Evolutionary conservation across 2,329 filamentous ascomycete species (phyloP).

Genomic region (Penicillium palitans): DNA sequence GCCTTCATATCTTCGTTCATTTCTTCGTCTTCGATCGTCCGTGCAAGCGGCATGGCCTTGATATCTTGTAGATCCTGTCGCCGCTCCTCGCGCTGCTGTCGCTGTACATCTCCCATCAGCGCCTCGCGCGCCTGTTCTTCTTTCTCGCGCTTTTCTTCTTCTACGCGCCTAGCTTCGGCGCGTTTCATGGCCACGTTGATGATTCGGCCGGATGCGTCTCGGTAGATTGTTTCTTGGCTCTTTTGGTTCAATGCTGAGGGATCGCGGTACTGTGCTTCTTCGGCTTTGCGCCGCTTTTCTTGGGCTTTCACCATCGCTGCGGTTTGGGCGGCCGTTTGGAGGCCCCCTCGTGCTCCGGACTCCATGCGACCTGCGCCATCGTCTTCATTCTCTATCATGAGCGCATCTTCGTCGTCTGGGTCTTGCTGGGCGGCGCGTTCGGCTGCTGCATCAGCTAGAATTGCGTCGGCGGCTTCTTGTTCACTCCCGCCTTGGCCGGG

Average conservation of each 20-base stretch:
- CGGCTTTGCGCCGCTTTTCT: slow-evolving; percentile 55
- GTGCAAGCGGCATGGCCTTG: slow-evolving; percentile 75
- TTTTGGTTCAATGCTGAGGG: slow-evolving; percentile 41
- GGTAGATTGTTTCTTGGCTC: slow-evolving; percentile 83
- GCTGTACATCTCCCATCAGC: slow-evolving; percentile 82
- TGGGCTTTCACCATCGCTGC: slow-evolving; percentile 67
- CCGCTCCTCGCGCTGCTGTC: slow-evolving; percentile 63
- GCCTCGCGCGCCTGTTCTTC: slow-evolving; percentile 67
- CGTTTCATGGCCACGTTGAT: slow-evolving; percentile 91
- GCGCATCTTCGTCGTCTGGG: slow-evolving; percentile 52
- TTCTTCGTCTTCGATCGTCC: slow-evolving; percentile 78
- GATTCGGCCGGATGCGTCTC: slow-evolving; percentile 90
- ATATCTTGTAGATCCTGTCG: slow-evolving; percentile 74
- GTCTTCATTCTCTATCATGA: slow-evolving; percentile 44
- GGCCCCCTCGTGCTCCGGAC: slow-evolving; percentile 79
- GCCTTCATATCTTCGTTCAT: slow-evolving; percentile 82
- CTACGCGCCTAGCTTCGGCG: slow-evolving; percentile 78
- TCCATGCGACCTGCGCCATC: slow-evolving; percentile 66
- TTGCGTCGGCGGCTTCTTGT: slow-evolving; percentile 73
- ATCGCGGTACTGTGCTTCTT: slow-evolving; percentile 45
- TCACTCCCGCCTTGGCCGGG: slow-evolving; percentile 23
- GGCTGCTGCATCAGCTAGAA: slow-evolving; percentile 69
- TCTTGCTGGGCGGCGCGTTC: slow-evolving; percentile 59
- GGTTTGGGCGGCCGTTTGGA: slow-evolving; percentile 81
- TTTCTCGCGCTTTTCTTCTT: slow-evolving; percentile 67